Conservation (phyloP, 257 asterid genomes). For the Orobanche coerulescens region DNA sequence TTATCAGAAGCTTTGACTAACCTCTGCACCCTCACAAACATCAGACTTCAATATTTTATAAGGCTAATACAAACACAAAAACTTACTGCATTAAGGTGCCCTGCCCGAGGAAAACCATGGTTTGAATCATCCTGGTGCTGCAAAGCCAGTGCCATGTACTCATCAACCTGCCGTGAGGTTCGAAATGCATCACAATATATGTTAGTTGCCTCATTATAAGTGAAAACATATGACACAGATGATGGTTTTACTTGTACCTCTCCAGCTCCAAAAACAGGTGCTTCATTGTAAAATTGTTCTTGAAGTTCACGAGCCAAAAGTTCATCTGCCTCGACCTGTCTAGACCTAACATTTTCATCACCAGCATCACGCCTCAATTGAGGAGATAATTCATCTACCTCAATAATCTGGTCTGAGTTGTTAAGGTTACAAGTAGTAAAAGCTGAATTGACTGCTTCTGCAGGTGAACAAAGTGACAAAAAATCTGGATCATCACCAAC, state of each 20-base stretch:
- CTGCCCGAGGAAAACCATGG: slow-evolving; percentile 32
- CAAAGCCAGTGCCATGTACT: slow-evolving; percentile 42
- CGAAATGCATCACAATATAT: slow-evolving; percentile 13
- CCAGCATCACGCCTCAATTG: slow-evolving; percentile 27
- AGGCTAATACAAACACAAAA: slow-evolving; percentile 6
- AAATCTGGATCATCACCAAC: slow-evolving; percentile 41
- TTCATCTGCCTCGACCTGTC: slow-evolving; percentile 90
- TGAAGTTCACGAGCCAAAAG: slow-evolving; percentile 86
- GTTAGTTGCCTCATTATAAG: slow-evolving; percentile 12
- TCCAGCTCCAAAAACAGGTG: slow-evolving; percentile 34
- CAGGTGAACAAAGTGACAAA: slow-evolving; percentile 38
- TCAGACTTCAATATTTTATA: slow-evolving; percentile 4
- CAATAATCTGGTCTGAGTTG: slow-evolving; percentile 36
- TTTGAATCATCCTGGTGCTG: slow-evolving; percentile 41
- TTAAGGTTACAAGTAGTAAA: slow-evolving; percentile 20
- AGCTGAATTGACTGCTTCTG: slow-evolving; percentile 29
- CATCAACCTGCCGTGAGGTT: slow-evolving; percentile 46
- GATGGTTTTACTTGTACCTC: slow-evolving; percentile 40
- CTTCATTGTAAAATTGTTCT: slow-evolving; percentile 76
- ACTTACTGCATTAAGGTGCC: slow-evolving; percentile 46
- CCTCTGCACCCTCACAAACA: slow-evolving; percentile 4
- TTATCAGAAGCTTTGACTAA: slow-evolving; percentile 14
- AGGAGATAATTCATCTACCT: slow-evolving; percentile 51
- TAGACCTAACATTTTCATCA: slow-evolving; percentile 43
- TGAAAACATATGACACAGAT: neutral